Evolutionary conservation across 805 yeast genomes (phyloP), one percentile per base, ranked within the genome.

Genomic region (Wickerhamomyces alni): DNA sequence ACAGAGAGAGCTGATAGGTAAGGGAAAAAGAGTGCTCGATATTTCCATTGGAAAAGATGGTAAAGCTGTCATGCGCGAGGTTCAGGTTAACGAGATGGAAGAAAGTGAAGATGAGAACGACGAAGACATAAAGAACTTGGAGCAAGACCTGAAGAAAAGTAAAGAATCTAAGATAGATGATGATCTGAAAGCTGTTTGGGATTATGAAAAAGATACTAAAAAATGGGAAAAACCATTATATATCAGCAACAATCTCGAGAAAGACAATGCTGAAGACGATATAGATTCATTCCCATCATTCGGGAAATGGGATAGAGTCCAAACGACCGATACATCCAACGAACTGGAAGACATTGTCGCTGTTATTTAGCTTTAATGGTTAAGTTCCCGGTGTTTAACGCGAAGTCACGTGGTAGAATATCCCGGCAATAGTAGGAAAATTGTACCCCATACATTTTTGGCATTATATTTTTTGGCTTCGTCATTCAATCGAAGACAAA

Each of bases 11-110:
- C 65, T 87, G 29, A 57, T 73, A 1, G 97, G 96, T 0, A 71
- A 87, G 34, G 89, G 91, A 4, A 77, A 77, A 44, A 76, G 74
- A 42, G 83, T 84, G 2, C 67, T 93, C 35, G 87, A 84, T 48
- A 80, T 93, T 71, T 77, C 82, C 16, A 79, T 93, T 17, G 70
- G 69, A 5, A 69, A 74, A 30, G 82, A 89, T 43, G 95, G 96
- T 8, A 86, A 86, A 54, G 95, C 86, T 2, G 67, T 70, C 9
- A 66, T 83, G 67, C 56, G 55, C 1, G 55, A 52, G n/a, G 59
- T 38, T 1, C 35, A 35, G 25, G 21, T 37, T 9, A 10, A 21
- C 12, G 31, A 39, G 5, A 9, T 30, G 9, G 46, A 39, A 8
- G 64, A 63, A 9, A 63, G 65, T 36, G 69, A 67, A 40, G 62